These are phyloP conservation scores for Botrytis hyacinthi DNA, from an alignment of 2,329 filamentous ascomycete species.

Conservation along the genomic window DNA sequence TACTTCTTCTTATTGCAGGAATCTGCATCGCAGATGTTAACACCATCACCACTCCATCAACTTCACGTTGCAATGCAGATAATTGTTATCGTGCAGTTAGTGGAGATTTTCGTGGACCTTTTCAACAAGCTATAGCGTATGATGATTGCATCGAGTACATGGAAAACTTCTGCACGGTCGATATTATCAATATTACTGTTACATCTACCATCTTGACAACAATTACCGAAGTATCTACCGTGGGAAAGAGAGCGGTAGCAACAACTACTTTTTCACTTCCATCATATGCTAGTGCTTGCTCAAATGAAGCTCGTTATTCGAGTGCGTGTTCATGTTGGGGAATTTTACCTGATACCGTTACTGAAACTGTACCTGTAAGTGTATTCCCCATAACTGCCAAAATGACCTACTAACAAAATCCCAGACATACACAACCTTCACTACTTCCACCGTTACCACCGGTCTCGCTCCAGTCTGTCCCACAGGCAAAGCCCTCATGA, in stretches of 20 bases:
- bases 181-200: slow-evolving; percentile 12
- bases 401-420: background rate
- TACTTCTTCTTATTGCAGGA: background rate
- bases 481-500: slow-evolving; percentile 13
- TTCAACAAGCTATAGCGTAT: slow-evolving; percentile 15
- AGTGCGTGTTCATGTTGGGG: slow-evolving; percentile 24
- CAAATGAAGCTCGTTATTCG: slow-evolving; percentile 13
- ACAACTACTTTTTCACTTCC: slow-evolving; percentile 16
- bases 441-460: slow-evolving; percentile 13
- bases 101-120: slow-evolving; percentile 18
- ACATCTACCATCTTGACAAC: slow-evolving; percentile 16
- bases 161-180: background rate
- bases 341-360: slow-evolving; percentile 1
- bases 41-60: background rate
- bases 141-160: slow-evolving; percentile 15
- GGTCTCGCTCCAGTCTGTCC: background rate
- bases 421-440: slow-evolving; percentile 14
- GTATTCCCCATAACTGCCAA: background rate
- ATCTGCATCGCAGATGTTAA: background rate
- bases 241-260: slow-evolving; percentile 7
- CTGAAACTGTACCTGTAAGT: background rate
- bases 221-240: slow-evolving; percentile 13
- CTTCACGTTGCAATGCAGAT: slow-evolving; percentile 15
- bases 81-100: slow-evolving; percentile 21
- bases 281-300: slow-evolving; percentile 20